Conservation (phyloP, 2,329 filamentous ascomycete genomes). For the Diaporthe sp. region DNA sequence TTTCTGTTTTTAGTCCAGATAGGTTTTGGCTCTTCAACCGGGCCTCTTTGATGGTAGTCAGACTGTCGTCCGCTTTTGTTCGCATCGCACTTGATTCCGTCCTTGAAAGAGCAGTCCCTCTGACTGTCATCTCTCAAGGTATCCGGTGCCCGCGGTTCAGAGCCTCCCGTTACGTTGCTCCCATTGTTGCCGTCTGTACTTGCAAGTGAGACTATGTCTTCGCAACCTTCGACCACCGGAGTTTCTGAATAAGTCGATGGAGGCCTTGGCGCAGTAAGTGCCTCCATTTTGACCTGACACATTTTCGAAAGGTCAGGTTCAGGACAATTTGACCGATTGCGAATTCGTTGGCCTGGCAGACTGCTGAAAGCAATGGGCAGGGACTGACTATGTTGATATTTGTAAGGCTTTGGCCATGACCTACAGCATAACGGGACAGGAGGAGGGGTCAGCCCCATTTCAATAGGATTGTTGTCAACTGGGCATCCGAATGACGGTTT, state of each 20-base stretch:
- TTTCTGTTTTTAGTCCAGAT: not conserved
- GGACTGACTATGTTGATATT: not conserved
- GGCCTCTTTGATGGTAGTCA: too few species aligned
- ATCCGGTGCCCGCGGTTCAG: not conserved
- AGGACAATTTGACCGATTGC: not conserved
- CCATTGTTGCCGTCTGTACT: not conserved
- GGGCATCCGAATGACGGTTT: too few species aligned
- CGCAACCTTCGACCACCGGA: not conserved
- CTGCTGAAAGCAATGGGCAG: too few species aligned
- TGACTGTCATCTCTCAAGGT: too few species aligned
- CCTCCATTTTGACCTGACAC: not conserved
- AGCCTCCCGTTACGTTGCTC: not conserved
- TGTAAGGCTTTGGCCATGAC: too few species aligned
- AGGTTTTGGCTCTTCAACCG: not conserved
- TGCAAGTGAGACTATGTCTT: not conserved
- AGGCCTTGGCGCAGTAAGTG: not conserved
- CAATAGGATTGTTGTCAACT: too few species aligned
- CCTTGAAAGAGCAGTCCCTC: rapidly evolving
- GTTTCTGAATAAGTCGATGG: not conserved
- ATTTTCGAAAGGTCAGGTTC: not conserved
- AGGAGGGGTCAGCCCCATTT: not conserved
- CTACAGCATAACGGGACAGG: too few species aligned
- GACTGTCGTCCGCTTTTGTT: too few species aligned
- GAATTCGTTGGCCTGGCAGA: too few species aligned
- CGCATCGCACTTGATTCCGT: not conserved